Percentiles rank a stretch among this genome's conserved stretches.
phyloP scores from a whole-genome alignment of 768 basidiomycete genomes.

The Tephrocybe rancida region DNA sequence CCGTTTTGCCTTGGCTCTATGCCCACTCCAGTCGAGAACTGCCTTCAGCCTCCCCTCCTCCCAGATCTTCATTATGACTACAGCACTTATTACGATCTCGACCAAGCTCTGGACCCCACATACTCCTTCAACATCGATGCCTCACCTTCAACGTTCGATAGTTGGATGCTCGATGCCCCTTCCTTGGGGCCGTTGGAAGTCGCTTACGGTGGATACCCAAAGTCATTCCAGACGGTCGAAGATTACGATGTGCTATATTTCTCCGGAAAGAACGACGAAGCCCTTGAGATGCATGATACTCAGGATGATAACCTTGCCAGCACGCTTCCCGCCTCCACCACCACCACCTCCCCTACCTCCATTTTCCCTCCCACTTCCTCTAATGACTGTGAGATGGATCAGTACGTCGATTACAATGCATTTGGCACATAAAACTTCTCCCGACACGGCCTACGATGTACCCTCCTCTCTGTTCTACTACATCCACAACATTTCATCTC shows the following conservation, averaged over 20 bases:
- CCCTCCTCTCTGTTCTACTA: no score
- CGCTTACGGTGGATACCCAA: constrained; percentile 1
- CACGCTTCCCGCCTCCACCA: background rate
- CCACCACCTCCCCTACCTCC: background rate
- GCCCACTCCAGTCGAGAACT: constrained; percentile 1
- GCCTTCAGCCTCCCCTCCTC: constrained; percentile 3
- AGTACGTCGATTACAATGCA: no score
- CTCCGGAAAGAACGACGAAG: background rate
- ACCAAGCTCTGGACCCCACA: background rate
- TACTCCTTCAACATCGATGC: background rate
- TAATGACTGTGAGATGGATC: no score
- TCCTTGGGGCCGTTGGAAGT: constrained; percentile 1
- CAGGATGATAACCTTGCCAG: background rate
- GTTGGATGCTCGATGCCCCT: background rate
- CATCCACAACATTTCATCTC: no score
- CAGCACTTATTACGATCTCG: background rate
- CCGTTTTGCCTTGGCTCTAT: constrained; percentile 16
- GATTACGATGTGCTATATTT: background rate
- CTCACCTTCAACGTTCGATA: background rate
- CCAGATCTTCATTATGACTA: constrained; percentile 3
- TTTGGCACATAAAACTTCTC: no score
- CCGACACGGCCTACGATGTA: no score
- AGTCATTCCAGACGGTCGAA: background rate
- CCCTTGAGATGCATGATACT: background rate
- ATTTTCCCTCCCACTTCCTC: background rate